Percentiles rank a stretch among this genome's conserved stretches.
Evolutionary conservation across 129 eudicot genomes (phyloP).

Genomic region (Lactuca saligna): DNA sequence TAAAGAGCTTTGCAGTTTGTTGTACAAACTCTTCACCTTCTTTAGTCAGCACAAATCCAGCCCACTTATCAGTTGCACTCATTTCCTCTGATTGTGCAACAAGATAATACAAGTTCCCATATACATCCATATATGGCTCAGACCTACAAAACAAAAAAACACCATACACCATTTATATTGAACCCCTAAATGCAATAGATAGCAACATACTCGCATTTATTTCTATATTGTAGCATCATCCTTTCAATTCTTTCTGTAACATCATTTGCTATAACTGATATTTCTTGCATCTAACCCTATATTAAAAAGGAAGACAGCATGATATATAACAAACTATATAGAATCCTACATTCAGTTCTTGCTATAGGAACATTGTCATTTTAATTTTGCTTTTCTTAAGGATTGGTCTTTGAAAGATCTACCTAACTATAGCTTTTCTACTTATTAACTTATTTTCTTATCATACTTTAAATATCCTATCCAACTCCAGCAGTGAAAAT

Average conservation of each 20-base stretch:
- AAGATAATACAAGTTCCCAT: slow-evolving; percentile 80
- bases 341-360: background rate
- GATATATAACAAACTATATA: no score
- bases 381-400: no score
- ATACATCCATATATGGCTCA: slow-evolving; percentile 89
- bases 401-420: background rate
- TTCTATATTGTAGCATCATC: no score
- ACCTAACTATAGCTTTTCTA: background rate
- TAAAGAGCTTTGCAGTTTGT: slow-evolving; percentile 80
- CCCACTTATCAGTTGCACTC: slow-evolving; percentile 94
- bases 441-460: no score
- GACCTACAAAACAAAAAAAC: slow-evolving; percentile 56
- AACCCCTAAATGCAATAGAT: no score
- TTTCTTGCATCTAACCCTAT: no score
- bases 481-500: no score
- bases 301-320: no score
- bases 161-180: background rate
- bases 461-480: no score
- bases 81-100: slow-evolving; percentile 89
- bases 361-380: background rate
- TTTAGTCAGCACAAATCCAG: slow-evolving; percentile 94
- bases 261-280: no score
- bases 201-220: no score
- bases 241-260: no score
- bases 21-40: slow-evolving; percentile 97